These are phyloP conservation scores for Pleurotus salmoneostramineus DNA, from an alignment of 768 basidiomycete species.

Conservation along the genomic window DNA sequence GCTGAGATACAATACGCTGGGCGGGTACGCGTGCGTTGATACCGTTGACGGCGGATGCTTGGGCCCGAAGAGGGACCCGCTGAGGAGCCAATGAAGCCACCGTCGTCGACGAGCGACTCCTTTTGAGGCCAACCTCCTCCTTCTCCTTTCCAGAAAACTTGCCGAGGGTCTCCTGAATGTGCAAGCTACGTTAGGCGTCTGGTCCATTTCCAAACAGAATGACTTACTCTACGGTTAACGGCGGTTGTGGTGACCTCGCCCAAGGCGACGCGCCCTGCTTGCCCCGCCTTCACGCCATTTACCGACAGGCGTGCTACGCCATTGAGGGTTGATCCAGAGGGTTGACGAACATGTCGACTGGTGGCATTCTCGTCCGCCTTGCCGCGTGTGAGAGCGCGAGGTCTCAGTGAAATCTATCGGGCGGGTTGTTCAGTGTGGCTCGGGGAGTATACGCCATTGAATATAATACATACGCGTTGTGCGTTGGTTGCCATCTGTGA, in stretches of 20 bases:
- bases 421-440: background rate
- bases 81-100: constrained; percentile 33
- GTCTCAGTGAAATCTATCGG: constrained; percentile 60
- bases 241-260: constrained; percentile 79
- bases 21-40: constrained; percentile 30
- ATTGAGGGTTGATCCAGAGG: constrained; percentile 40
- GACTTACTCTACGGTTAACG: constrained; percentile 70
- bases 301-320: constrained; percentile 51
- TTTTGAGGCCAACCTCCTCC: constrained; percentile 60
- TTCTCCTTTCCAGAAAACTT: constrained; percentile 61
- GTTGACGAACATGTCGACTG: constrained; percentile 61
- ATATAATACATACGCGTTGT: constrained; percentile 45
- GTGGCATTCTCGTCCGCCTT: constrained; percentile 80
- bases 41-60: constrained; percentile 25
- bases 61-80: constrained; percentile 61
- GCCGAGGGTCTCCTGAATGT: constrained; percentile 38
- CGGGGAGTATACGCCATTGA: background rate
- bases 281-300: constrained; percentile 48
- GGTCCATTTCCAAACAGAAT: background rate
- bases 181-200: constrained; percentile 12
- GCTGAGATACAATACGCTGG: constrained; percentile 7
- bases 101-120: constrained; percentile 61
- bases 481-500: constrained; percentile 57
- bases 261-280: constrained; percentile 62
- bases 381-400: constrained; percentile 56